A percentile compares a stretch with the other conserved stretches of the same genome.
These are phyloP conservation scores for Chalciporus piperatoides DNA, from an alignment of 1,284 basidiomycete genomes.

Conservation along the genomic window DNA sequence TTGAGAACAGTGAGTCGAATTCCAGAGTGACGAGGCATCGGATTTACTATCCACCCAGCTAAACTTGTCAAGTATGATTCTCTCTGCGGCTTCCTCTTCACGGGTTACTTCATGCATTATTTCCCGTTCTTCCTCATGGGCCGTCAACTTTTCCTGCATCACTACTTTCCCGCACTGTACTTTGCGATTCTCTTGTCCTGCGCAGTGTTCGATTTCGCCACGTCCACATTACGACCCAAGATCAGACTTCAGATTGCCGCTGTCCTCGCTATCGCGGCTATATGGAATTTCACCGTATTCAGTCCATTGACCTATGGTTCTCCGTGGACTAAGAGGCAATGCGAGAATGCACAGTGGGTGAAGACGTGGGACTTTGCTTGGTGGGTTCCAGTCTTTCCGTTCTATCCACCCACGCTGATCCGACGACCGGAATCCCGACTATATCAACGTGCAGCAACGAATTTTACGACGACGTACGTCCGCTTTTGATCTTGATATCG, in stretches of 20 bases:
- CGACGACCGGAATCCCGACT: background rate
- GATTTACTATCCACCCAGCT: conserved; percentile 42
- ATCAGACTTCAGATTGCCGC: conserved; percentile 78
- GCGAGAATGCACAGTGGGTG: conserved; percentile 78
- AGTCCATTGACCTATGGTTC: conserved; percentile 84
- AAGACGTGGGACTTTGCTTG: conserved; percentile 97
- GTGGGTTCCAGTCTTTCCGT: conserved; percentile 38
- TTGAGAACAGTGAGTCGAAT: conserved; percentile 74
- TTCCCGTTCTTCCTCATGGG: conserved; percentile 96
- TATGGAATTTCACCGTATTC: conserved; percentile 80
- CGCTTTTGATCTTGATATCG: background rate
- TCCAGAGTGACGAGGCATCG: background rate
- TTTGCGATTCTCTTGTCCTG: conserved; percentile 84
- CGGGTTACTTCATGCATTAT: conserved; percentile 95
- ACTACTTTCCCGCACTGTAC: conserved; percentile 96
- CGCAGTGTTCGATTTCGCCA: conserved; percentile 81
- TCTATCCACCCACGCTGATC: conserved; percentile 3
- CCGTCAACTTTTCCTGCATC: conserved; percentile 94
- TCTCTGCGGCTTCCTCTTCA: conserved; percentile 85
- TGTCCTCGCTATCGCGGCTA: conserved; percentile 65
- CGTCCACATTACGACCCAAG: conserved; percentile 72
- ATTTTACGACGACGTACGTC: conserved; percentile 57
- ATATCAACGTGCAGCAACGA: conserved; percentile 45
- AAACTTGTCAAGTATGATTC: conserved; percentile 91
- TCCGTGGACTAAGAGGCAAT: conserved; percentile 83